Conservation (phyloP, 352 stramenopile species). For the Phytophthora fragariae region DNA sequence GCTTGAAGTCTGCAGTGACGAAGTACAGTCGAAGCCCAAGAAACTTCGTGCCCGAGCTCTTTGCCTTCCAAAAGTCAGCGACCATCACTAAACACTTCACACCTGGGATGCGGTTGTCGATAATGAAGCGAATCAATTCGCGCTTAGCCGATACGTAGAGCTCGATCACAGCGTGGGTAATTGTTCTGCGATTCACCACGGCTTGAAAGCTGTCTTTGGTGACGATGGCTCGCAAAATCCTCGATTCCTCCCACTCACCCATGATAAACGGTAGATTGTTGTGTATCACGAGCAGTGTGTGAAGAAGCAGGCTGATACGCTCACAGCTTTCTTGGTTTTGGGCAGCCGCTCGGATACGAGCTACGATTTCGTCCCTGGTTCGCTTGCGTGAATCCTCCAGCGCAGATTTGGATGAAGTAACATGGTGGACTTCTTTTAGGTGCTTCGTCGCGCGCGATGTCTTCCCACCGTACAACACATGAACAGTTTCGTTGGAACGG, state of each 20-base stretch:
- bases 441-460: too few relatives aligned
- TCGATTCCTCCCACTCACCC: constrained; percentile 16
- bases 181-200: background rate
- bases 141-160: constrained; percentile 4
- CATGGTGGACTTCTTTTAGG: too few relatives aligned
- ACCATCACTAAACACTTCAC: constrained; percentile 4
- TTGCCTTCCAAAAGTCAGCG: constrained; percentile 11
- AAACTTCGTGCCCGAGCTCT: constrained; percentile 1
- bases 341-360: background rate
- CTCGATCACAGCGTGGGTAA: constrained; percentile 12
- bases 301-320: constrained; percentile 12
- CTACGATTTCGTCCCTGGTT: background rate
- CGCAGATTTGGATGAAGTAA: background rate
- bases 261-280: constrained; percentile 14
- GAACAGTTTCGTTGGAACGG: too few relatives aligned
- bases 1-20: background rate
- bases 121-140: background rate
- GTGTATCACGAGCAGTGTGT: constrained; percentile 1
- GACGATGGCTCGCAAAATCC: constrained; percentile 1
- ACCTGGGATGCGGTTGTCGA: background rate
- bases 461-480: too few relatives aligned
- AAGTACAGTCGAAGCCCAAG: constrained; percentile 4
- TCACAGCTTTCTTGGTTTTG: constrained; percentile 5
- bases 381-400: constrained; percentile 3
- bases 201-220: constrained; percentile 8